phyloP scores from a whole-genome alignment of 805 yeast genomes.

The Lipomyces yamanashiensis region DNA sequence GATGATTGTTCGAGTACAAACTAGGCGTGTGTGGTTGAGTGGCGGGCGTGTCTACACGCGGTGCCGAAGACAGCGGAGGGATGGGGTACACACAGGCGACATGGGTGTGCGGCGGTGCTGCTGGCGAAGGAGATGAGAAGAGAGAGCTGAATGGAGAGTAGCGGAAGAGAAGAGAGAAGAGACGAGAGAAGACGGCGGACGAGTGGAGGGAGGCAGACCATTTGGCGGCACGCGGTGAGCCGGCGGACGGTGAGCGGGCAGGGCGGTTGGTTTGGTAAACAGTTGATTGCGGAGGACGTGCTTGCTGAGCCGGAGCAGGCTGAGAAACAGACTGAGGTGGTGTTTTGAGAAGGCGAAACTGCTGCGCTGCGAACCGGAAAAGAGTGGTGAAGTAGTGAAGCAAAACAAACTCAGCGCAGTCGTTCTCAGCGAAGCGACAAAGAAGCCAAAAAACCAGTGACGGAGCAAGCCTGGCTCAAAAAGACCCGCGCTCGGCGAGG shows the following conservation, averaged over 20 bases:
- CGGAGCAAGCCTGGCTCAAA: not conserved
- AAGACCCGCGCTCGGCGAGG: constrained; percentile 2
- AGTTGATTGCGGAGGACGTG: not conserved
- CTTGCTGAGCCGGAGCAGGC: not conserved
- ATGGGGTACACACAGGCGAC: too few species aligned
- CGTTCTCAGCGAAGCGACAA: not conserved
- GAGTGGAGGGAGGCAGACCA: constrained; percentile 1
- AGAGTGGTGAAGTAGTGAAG: not conserved
- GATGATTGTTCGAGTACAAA: too few species aligned
- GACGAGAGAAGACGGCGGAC: not conserved
- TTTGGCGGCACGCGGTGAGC: not conserved
- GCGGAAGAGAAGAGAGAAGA: not conserved
- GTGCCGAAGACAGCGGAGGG: too few species aligned
- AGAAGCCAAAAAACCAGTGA: not conserved
- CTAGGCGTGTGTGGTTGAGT: too few species aligned
- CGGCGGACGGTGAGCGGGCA: not conserved
- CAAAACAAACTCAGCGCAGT: too few species aligned
- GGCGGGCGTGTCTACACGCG: too few species aligned
- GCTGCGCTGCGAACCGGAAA: too few species aligned
- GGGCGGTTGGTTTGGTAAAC: not conserved
- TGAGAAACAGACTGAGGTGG: too few species aligned
- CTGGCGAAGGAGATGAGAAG: not conserved
- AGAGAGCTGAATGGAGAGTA: not conserved
- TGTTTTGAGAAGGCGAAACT: too few species aligned
- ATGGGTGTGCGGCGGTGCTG: too few species aligned